Conservation (phyloP, 495 filamentous ascomycete genomes). For the Cairneyella variabilis region DNA sequence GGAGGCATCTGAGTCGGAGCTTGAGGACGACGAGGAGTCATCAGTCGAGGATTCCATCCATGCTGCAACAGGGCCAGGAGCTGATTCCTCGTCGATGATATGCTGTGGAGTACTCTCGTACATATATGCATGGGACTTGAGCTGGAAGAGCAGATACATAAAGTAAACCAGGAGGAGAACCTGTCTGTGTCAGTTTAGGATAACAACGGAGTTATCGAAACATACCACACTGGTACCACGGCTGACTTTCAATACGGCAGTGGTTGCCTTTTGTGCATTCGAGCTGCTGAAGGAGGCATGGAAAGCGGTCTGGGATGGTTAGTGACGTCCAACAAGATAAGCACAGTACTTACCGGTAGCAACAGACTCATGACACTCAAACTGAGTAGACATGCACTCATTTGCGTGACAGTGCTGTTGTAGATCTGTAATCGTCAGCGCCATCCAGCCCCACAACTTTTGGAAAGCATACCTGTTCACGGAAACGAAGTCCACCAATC, state of each 20-base stretch:
- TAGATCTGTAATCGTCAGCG: constrained; percentile 59
- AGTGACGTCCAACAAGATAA: background rate
- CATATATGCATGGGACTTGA: constrained; percentile 88
- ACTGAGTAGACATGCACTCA: constrained; percentile 89
- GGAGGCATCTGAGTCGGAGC: constrained; percentile 60
- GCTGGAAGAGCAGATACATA: constrained; percentile 83
- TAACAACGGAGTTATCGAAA: constrained; percentile 6
- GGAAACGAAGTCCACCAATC: constrained; percentile 79
- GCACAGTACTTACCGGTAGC: constrained; percentile 51
- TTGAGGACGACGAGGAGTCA: constrained; percentile 53
- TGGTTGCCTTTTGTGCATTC: constrained; percentile 52
- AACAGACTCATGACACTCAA: constrained; percentile 84
- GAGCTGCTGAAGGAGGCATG: constrained; percentile 74
- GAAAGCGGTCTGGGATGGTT: constrained; percentile 66
- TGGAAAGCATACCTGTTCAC: constrained; percentile 60
- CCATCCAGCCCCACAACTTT: background rate
- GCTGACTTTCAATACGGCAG: constrained; percentile 73
- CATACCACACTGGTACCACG: constrained; percentile 84
- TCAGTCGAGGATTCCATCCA: constrained; percentile 72
- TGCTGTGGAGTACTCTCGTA: constrained; percentile 87
- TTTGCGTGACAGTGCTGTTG: constrained; percentile 91
- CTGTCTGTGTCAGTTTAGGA: constrained; percentile 10
- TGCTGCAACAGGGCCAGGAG: constrained; percentile 77
- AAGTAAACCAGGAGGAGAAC: constrained; percentile 80
- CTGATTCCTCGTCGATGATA: constrained; percentile 83